Base-by-base conservation (phyloP, 2,329 filamentous ascomycete genomes). In the Aureobasidium lini region DNA sequence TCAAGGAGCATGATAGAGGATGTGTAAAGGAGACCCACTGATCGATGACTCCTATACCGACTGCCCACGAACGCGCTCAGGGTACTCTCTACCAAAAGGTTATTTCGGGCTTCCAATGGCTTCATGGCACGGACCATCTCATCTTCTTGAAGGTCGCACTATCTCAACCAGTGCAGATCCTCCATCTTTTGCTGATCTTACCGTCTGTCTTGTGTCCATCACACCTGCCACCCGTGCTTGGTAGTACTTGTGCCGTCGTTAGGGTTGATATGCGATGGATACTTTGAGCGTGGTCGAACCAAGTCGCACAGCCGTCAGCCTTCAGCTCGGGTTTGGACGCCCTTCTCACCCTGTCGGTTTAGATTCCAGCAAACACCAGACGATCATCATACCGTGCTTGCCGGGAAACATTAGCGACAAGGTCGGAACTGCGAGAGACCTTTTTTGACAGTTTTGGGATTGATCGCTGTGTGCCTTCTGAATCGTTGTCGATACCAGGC, bases 81-180 rank as follows among this genome's bases (percentile, higher is more conserved):
- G 50, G 39, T 54, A 34, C 15, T 32, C 15, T 32, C n/a, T 13
- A 29, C 28, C 10, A 15, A 34, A 54, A 54, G 37, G 50, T n/a
- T 54, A 54, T 54, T 43, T 43, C n/a, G 29, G 50, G 37, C 39
- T 54, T 6, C 8, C 31, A 23, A n/a, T 54, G 50, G 50, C 28
- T 54, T n/a, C 11, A 34, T 23, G n/a, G 50, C 50, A 54, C 50
- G 50, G 50, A 11, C 50, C 50, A 43, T 54, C 50, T 54, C 50
- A 54, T 54, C 50, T 54, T 40, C 50, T 54, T 43, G 28, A 34
- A 54, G 50, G 50, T 32, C 28, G 37, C 37, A 32, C 37, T 39
- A 36, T 52, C 23, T 52, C 49, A 31, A 10, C 39, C n/a, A 42
- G n/a, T 15, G 50, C 39, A 39, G 34, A 52, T 54, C 37, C 50